Conservation (phyloP, 2,329 filamentous ascomycete species). For the Nectriaceae sp. region DNA sequence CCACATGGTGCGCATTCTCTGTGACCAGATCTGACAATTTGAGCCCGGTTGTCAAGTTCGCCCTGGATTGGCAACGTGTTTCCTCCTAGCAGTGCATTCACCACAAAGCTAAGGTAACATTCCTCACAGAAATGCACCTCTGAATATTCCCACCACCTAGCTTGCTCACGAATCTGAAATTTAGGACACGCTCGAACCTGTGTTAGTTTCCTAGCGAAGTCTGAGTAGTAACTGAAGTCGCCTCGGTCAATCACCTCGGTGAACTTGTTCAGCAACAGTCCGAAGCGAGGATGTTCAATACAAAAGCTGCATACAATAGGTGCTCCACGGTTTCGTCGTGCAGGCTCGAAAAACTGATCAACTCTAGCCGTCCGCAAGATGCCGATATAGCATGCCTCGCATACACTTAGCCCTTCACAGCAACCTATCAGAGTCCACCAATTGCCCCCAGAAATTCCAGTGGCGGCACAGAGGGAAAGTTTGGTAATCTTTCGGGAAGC, state of each 20-base stretch:
- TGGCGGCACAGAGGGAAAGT: constrained; percentile 27
- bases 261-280: constrained; percentile 26
- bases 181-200: constrained; percentile 31
- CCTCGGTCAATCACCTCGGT: constrained; percentile 34
- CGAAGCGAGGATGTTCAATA: constrained; percentile 25
- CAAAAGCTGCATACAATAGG: constrained; percentile 35
- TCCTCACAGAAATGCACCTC: constrained; percentile 36
- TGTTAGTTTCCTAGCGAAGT: constrained; percentile 32
- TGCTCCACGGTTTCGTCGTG: constrained; percentile 11
- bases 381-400: constrained; percentile 36
- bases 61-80: constrained; percentile 26
- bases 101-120: constrained; percentile 35
- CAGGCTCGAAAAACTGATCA: constrained; percentile 30
- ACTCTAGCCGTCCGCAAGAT: constrained; percentile 29
- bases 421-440: constrained; percentile 36
- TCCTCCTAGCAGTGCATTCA: constrained; percentile 27
- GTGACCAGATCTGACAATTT: constrained; percentile 41
- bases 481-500: constrained; percentile 24
- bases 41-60: constrained; percentile 21
- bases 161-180: constrained; percentile 23
- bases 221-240: constrained; percentile 31
- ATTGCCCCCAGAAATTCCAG: constrained; percentile 32
- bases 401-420: constrained; percentile 28
- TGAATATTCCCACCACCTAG: constrained; percentile 38
- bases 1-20: constrained; percentile 41